Evolutionary conservation across 2,329 filamentous ascomycete species (phyloP), one percentile per base, ranked within the genome.

Genomic region (Talaromyces sp.): DNA sequence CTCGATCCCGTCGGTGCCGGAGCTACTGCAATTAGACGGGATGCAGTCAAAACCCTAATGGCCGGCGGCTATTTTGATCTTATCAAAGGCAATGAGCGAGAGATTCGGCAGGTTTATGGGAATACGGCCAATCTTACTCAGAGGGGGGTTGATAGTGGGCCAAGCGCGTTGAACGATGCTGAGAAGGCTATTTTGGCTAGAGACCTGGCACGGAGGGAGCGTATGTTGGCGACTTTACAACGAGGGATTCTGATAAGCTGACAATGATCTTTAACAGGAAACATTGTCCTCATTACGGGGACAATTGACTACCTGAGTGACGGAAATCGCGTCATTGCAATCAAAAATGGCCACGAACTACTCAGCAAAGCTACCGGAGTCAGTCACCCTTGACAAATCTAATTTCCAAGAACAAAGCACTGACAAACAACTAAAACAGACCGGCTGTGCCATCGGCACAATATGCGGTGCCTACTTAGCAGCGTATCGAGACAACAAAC

Each of bases 51-150:
- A 66, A 84, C 84, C 1, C 86, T 98, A 43, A 83, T 97, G 73
- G 81, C 85, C 0, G 84, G 82, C 2, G 93, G 92, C 45, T 91
- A 91, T 76, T 91, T 96, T 71, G 87, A 92, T 75, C 83, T 97
- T 49, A 93, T 98, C 78, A 98, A 98, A 75, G 94, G 94, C 58
- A 98, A 98, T 78, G 92, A 96, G 74, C 88, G 90, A 62, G 95
- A 98, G 77, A 93, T 98, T 67, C 83, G 85, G 57, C 88, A 90
- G 2, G 87, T 94, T 0, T 86, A 85, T 45, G 90, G 89, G 49
- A 62, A 57, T 11, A 56, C 61, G 11, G 81, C 84, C 50, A 78
- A 74, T 27, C 76, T 76, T 11, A 86, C 88, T 68, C 94, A 97
- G 78, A 88, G 89, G 50, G 94, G 94, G 58, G 94, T 98, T 11